Evolutionary conservation across 805 yeast genomes (phyloP).

Genomic region (Candida sonorensis): DNA sequence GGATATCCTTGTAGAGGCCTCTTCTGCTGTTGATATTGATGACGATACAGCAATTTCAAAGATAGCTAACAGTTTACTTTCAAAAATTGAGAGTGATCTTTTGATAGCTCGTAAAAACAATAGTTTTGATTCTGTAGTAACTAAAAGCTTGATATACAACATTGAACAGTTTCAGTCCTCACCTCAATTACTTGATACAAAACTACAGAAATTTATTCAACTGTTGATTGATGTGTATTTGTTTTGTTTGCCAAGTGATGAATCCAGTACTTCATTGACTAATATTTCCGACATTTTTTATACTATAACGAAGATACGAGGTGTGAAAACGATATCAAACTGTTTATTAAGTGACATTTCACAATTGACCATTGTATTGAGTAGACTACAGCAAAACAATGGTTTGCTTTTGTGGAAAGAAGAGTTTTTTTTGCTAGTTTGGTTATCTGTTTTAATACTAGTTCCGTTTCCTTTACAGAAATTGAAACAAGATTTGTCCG

Average conservation of each 20-base stretch:
- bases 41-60: conserved; percentile 26
- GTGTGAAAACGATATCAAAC: conserved; percentile 52
- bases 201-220: conserved; percentile 29
- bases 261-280: conserved; percentile 5
- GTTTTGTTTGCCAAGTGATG: too few species aligned
- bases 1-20: too few species aligned
- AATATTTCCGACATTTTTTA: conserved; percentile 39
- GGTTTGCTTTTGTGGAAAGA: conserved; percentile 39
- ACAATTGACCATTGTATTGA: conserved; percentile 34
- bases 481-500: conserved; percentile 28
- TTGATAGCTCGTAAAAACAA: too few species aligned
- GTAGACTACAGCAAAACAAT: conserved; percentile 12
- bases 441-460: conserved; percentile 66
- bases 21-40: too few species aligned
- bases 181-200: conserved; percentile 44
- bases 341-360: conserved; percentile 56
- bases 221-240: conserved; percentile 25
- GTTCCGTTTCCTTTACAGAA: conserved; percentile 62
- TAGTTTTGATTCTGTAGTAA: too few species aligned
- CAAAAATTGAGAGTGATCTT: conserved; percentile 10
- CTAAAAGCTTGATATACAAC: too few species aligned
- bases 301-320: conserved; percentile 56
- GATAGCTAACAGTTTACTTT: conserved; percentile 18
- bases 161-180: conserved; percentile 47
- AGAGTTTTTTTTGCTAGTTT: conserved; percentile 47